Evolutionary conservation across 2,329 filamentous ascomycete species (phyloP).

Genomic region (Arthroderma sp.): DNA sequence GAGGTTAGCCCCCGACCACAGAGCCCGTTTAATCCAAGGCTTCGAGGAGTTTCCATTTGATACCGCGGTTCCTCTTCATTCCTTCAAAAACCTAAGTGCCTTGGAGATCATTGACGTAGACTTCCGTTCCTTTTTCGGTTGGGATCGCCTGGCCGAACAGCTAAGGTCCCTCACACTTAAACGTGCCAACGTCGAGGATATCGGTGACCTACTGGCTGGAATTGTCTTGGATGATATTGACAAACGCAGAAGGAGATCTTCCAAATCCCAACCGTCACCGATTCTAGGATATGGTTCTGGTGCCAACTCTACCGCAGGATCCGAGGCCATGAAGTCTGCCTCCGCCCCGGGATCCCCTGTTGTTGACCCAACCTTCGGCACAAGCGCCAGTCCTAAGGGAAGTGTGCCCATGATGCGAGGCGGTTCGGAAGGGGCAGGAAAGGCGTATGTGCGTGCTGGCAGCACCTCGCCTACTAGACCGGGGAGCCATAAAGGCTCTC

Average conservation of each 20-base stretch:
- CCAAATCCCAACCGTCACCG: slow-evolving; percentile 71
- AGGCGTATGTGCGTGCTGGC: slow-evolving; percentile 37
- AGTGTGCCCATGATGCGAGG: slow-evolving; percentile 38
- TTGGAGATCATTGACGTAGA: slow-evolving; percentile 92
- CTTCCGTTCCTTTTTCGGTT: slow-evolving; percentile 92
- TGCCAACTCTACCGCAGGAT: slow-evolving; percentile 47
- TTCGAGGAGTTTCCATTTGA: slow-evolving; percentile 98
- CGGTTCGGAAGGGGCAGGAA: slow-evolving; percentile 40
- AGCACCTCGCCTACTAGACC: slow-evolving; percentile 76
- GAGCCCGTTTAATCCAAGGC: slow-evolving; percentile 74
- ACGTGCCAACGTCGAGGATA: slow-evolving; percentile 76
- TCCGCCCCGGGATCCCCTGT: slow-evolving; percentile 56
- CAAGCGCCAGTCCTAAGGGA: slow-evolving; percentile 36
- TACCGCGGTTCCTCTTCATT: slow-evolving; percentile 87
- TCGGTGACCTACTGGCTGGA: slow-evolving; percentile 75
- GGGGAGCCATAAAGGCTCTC: slow-evolving; percentile 38
- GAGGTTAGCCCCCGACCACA: slow-evolving; percentile 80
- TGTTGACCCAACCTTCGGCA: slow-evolving; percentile 33
- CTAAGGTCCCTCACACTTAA: slow-evolving; percentile 79
- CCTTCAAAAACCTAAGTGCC: slow-evolving; percentile 92
- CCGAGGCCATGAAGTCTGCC: slow-evolving; percentile 53
- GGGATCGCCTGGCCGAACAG: slow-evolving; percentile 88
- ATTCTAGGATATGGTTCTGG: slow-evolving; percentile 51
- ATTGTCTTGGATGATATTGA: slow-evolving; percentile 97
- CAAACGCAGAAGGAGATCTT: slow-evolving; percentile 72